These are phyloP conservation scores for Drechslerella dactyloides DNA, from an alignment of 2,329 filamentous ascomycete species.

Conservation along the genomic window DNA sequence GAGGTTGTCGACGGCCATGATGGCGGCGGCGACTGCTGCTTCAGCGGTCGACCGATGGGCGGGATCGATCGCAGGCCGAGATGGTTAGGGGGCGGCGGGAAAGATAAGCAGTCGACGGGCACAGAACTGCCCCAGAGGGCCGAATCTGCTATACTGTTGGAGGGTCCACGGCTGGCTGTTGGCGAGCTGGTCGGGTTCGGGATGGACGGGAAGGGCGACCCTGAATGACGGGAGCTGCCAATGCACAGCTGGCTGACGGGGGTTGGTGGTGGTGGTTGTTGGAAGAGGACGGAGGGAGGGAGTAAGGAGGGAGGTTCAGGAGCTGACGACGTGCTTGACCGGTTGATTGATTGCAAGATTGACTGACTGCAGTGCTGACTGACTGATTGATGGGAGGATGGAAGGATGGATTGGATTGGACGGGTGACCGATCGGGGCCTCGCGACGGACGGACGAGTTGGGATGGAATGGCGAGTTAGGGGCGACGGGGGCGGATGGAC, in stretches of 20 bases:
- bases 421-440: too few relatives aligned
- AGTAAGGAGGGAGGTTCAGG: background rate
- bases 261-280: background rate
- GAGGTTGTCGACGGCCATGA: conserved; percentile 47
- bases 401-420: background rate
- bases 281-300: background rate
- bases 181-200: background rate
- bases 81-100: background rate
- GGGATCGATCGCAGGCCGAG: conserved; percentile 18
- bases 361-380: too few relatives aligned
- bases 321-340: background rate
- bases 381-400: background rate
- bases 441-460: too few relatives aligned
- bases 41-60: conserved; percentile 21
- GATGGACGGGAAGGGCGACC: background rate
- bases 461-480: background rate
- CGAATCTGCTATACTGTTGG: conserved; percentile 47
- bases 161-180: conserved; percentile 32
- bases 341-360: background rate
- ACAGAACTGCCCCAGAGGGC: conserved; percentile 40
- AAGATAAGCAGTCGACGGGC: conserved; percentile 17
- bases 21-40: conserved; percentile 15
- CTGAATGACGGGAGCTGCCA: conserved; percentile 1
- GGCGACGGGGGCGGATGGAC: background rate
- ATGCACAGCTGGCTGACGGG: conserved; percentile 3